Evolutionary conservation across 306 rosid genomes (phyloP), one percentile per base, ranked within the genome.

Genomic region (Biancaea sappan): DNA sequence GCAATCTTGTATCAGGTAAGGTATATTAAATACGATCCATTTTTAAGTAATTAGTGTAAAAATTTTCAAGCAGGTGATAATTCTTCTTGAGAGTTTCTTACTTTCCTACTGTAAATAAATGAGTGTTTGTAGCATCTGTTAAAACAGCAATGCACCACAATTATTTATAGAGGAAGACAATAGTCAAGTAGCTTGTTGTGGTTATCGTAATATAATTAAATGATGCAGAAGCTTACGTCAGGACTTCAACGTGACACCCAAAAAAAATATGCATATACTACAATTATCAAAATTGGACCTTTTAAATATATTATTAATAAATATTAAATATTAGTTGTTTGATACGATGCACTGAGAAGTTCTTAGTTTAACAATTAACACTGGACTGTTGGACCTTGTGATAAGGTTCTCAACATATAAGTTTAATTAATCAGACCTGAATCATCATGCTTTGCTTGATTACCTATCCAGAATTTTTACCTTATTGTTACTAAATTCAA

Each of bases 1-100:
- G 58, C 86, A 21, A 63, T 95, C 66, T 71, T 92, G 48, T 92
- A 83, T 81, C 97, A 89, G 88, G 99, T 90, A 88, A 76, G 80
- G 40, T 62, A 67, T 50, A 38, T 46, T 9, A 50, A 48, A 61
- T 56, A 51, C 29, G 46, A 65, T 66, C 76, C 56, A 44, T 59
- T 50, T 50, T 64, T 43, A 54, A 31, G 37, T 52, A 43, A 10
- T 44, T 34, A 28, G 50, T 3, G 26, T n/a, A 18, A 16, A 21
- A 48, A 11, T 51, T 32, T 56, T 16, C 37, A 41, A 48, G 40
- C 32, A 24, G 68, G 64, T 74, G 51, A 31, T 75, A 24, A 52
- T 35, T 66, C 19, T n/a, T 25, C 66, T 58, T 19, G 66, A 51
- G n/a, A 53, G 50, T 74, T 53, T 60, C 28, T 73, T 63, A 48